Evolutionary conservation across 1,139 yeast genomes (phyloP), one percentile per base, ranked within the genome.

Genomic region (Candida sp.): DNA sequence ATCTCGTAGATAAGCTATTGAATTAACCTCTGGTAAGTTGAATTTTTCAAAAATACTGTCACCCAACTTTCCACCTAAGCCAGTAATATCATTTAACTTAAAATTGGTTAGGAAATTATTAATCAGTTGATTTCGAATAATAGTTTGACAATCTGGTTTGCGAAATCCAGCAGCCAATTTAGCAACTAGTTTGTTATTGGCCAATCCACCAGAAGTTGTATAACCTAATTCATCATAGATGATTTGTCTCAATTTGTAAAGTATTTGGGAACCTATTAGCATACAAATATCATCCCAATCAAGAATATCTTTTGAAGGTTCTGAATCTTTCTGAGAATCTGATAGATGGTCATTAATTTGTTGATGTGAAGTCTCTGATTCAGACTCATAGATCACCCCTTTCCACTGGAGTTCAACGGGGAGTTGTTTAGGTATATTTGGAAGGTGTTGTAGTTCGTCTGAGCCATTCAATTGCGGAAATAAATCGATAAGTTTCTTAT

Each of bases 21-120:
- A 70, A 43, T 60, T 63, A 4, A 29, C 43, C 1, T 58, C 57
- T 0, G 83, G 82, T 0, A 79, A 63, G 4, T 69, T 66, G 27
- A 83, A 64, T 29, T 68, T 61, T 15, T 65, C 60, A 22, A 75
- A 53, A 0, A 90, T 67, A n/a, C 67, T 66, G 7, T 82, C 82
- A 0, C 99, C 99, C 5, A 77, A 67, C 54, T 87, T 88, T 2
- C 99, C 99, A 4, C 99, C 99, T 73, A 91, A 70, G 0, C 96
- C 91, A 73, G 96, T 85, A 45, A 91, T 77, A 54, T 91, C 96
- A 1, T 79, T 77, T 21, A 93, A 60, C 46, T 82, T 81, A 57
- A 86, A 84, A 39, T 75, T 70, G 34, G 68, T 68, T 11, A 91
- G 60, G 56, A 91, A 93, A 1, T 57, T 54, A 3, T 66, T 53